phyloP scores from a whole-genome alignment of 1,139 yeast species.

The Diutina mesorugosa region DNA sequence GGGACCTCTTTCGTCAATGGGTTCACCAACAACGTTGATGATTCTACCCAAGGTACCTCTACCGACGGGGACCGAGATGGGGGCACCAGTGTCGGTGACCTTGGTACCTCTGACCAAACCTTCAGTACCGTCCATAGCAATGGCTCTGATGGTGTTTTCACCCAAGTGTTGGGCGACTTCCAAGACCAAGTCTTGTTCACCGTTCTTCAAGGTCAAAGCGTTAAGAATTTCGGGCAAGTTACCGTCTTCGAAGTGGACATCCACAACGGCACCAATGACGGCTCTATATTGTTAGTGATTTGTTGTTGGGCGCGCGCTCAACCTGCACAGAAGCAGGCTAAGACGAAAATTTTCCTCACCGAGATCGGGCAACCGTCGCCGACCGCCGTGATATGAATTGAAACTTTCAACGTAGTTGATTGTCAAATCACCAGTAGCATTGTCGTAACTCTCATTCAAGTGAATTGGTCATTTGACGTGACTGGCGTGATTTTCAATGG shows the following conservation, averaged over 20 bases:
- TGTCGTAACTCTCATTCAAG: background rate
- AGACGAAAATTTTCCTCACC: background rate
- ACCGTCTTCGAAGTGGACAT: slow-evolving; percentile 97
- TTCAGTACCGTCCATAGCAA: slow-evolving; percentile 99
- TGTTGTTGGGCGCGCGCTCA: background rate
- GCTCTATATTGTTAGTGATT: slow-evolving; percentile 47
- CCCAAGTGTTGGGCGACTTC: slow-evolving; percentile 99
- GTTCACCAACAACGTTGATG: slow-evolving; percentile 97
- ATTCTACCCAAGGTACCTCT: slow-evolving; percentile 98
- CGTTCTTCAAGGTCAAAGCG: slow-evolving; percentile 77
- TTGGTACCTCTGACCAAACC: slow-evolving; percentile 97
- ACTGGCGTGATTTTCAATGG: background rate
- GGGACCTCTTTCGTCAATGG: slow-evolving; percentile 99
- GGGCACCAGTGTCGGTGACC: slow-evolving; percentile 93
- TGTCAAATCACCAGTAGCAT: background rate
- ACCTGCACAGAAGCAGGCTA: background rate
- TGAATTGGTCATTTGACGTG: background rate
- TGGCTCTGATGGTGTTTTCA: slow-evolving; percentile 99
- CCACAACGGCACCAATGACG: slow-evolving; percentile 99
- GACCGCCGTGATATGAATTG: background rate
- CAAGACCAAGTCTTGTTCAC: slow-evolving; percentile 66
- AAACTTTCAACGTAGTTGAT: background rate
- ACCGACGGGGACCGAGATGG: slow-evolving; percentile 98
- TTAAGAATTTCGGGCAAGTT: slow-evolving; percentile 94
- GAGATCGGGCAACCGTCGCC: background rate